A percentile compares a stretch with the other conserved stretches of the same genome.
phyloP scores from a whole-genome alignment of 495 filamentous ascomycete genomes.

The Neurospora sp. region DNA sequence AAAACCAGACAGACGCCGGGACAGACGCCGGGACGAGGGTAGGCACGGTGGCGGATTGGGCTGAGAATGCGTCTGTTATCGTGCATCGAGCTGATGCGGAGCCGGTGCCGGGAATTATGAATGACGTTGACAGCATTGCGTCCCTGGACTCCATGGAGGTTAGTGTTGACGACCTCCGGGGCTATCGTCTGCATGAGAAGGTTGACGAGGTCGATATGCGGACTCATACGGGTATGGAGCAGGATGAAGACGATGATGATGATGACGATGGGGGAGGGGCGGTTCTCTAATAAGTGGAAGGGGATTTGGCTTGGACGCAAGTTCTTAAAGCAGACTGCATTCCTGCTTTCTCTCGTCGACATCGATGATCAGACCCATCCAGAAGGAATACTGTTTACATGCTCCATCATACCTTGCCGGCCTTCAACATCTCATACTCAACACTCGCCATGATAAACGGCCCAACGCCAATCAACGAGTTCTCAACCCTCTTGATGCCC shows the following conservation, averaged over 20 bases:
- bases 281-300: neutral
- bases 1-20: neutral
- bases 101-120: neutral
- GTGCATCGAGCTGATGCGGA: neutral
- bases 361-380: too few relatives aligned
- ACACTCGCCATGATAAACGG: slow-evolving; percentile 5
- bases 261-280: neutral
- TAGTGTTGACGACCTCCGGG: neutral
- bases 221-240: neutral
- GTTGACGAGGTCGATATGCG: neutral
- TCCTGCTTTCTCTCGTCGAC: too few relatives aligned
- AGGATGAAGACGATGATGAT: neutral
- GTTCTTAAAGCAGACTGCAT: too few relatives aligned
- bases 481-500: neutral
- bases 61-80: neutral
- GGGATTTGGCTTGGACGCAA: too few relatives aligned
- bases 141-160: neutral
- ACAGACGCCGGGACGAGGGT: neutral
- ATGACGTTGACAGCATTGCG: neutral
- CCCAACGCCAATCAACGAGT: slow-evolving; percentile 2
- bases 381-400: too few relatives aligned
- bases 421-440: neutral
- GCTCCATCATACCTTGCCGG: too few relatives aligned
- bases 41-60: neutral
- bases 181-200: neutral